phyloP scores from a whole-genome alignment of 2,329 filamentous ascomycete genomes.

The Aspergillus japonicus region DNA sequence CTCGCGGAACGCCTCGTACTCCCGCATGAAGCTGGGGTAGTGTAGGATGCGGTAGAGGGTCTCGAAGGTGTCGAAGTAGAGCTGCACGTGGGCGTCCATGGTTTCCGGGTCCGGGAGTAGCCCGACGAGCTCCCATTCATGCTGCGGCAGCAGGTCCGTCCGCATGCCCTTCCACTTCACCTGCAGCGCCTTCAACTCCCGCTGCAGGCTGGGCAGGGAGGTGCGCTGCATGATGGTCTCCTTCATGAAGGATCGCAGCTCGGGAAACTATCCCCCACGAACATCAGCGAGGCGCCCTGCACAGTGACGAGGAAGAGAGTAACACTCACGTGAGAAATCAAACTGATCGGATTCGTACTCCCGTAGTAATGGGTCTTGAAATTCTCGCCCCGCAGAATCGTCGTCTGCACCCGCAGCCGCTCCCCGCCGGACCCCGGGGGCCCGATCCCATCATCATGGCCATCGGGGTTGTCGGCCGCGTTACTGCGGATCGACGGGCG shows the following conservation, averaged over 20 bases:
- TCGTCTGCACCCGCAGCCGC: constrained; percentile 8
- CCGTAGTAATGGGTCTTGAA: constrained; percentile 25
- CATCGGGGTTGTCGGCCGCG: not conserved
- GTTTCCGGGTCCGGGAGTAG: constrained; percentile 22
- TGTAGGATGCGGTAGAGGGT: constrained; percentile 25
- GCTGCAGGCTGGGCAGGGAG: constrained; percentile 20
- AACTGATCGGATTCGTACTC: constrained; percentile 22
- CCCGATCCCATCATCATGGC: not conserved
- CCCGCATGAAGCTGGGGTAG: constrained; percentile 21
- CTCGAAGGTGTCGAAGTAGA: constrained; percentile 27
- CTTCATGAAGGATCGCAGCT: constrained; percentile 23
- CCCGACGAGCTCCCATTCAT: constrained; percentile 15
- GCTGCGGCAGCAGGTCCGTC: constrained; percentile 2
- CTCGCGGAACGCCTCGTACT: constrained; percentile 21
- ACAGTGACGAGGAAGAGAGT: too few relatives aligned
- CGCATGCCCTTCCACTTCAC: constrained; percentile 21
- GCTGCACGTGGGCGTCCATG: constrained; percentile 19
- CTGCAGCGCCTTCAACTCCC: constrained; percentile 21
- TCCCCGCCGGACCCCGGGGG: not conserved
- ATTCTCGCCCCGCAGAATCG: constrained; percentile 24
- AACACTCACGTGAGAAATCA: constrained; percentile 21
- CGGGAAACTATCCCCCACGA: constrained; percentile 16
- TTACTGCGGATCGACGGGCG: constrained; percentile 15
- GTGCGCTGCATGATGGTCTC: constrained; percentile 22
- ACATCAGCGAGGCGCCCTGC: not conserved